Evolutionary conservation across 2,329 filamentous ascomycete species (phyloP), one percentile per base, ranked within the genome.

Genomic region (Colletotrichum destructivum): DNA sequence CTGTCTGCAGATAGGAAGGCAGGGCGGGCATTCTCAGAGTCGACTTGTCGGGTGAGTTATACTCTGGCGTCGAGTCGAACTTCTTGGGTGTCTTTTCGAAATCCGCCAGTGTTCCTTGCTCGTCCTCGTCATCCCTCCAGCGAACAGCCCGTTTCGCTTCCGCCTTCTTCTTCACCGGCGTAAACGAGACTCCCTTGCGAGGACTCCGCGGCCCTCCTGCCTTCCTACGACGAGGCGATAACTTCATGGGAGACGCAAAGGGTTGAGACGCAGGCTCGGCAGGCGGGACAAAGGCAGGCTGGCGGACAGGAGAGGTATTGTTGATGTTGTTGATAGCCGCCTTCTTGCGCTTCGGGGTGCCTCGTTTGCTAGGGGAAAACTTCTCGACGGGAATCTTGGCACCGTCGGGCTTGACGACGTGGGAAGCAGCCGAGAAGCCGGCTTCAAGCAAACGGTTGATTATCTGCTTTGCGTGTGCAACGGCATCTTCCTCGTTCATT

Each of bases 371-470:
- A 3, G 94, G 93, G 8, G 93, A 90, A 75, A 94, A 92, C 46
- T 88, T 86, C 69, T 96, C 91, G 6, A 90, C 83, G 0, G 89
- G 86, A 4, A 87, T 85, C 68, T 88, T 81, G 12, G 85, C 84
- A 35, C 94, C 94, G 76, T 98, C 96, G 2, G 96, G 95, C 79
- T 97, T 98, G 80, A 99, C 93, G 35, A 98, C 90, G 76, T 97
- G 94, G 0, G 93, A 91, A 8, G 92, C 90, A 0, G 94, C 91
- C 35, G 90, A 88, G 54, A 91, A 92, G 68, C 95, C 96, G 3
- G 90, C 90, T 70, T 94, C 90, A 18, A 98, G 87, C 69, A 99
- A 88, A 71, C 93, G 92, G 70, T 90, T 88, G 62, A 99, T 91
- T 57, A 95, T 91, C 26, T 86, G 87, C 79, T 92, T 94, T 35